phyloP scores from a whole-genome alignment of 129 eudicot species.

The Helianthus annuus region HanXRQr2.0-SUNRISE NC_035447.2:64986661-64987160 shows the following conservation, averaged over 20 bases:
- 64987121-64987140: background rate
- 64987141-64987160: background rate
- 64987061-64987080: conserved; percentile 67
- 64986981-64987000: conserved; percentile 40
- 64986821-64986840: conserved; percentile 66
- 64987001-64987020: conserved; percentile 25
- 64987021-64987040: conserved; percentile 48
- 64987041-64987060: conserved; percentile 82
- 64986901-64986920: background rate
- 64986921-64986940: background rate
- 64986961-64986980: conserved; percentile 43
- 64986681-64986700: conserved; percentile 39
- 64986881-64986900: conserved; percentile 39
- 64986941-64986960: conserved; percentile 18
- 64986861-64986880: conserved; percentile 50
- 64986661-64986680: conserved; percentile 42
- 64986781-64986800: conserved; percentile 24
- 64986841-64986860: conserved; percentile 56
- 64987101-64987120: conserved; percentile 30
- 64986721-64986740: conserved; percentile 44
- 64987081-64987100: conserved; percentile 30
- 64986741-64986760: conserved; percentile 34
- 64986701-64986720: conserved; percentile 36
- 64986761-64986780: conserved; percentile 56
- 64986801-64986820: conserved; percentile 36